Evolutionary conservation across 2,329 filamentous ascomycete species (phyloP), one percentile per base, ranked within the genome.

Genomic region (Xylariaceae sp.): DNA sequence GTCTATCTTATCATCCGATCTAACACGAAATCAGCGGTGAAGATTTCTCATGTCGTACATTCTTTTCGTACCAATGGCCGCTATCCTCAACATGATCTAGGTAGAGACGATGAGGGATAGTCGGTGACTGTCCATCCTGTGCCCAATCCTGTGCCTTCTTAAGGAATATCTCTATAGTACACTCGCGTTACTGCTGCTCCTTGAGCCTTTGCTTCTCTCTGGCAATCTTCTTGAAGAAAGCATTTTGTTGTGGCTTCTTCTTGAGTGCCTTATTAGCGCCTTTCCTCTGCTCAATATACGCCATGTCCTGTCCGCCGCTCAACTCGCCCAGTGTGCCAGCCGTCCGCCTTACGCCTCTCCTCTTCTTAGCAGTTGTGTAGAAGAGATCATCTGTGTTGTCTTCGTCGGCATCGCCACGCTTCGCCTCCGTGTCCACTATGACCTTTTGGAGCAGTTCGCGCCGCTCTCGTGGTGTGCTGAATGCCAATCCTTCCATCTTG

Each of bases 301-400:
- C 92, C 94, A 99, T 97, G 69, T 95, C 91, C 69, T 96, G 90
- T 0, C 92, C 94, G 52, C 94, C 94, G 50, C 89, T 91, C 50
- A 97, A 80, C 64, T 95, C 92, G 44, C 87, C 88, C 50, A 99
- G 79, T 10, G 86, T 91, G 20, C 92, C 93, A 1, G 92, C 94
- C 23, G 89, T 95, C 55, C 94, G 83, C 60, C 87, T 84, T 1
- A 87, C 88, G 2, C 77, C 83, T n/a, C 82, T 86, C 70, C 82
- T 87, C 71, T 73, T 72, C 41, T 63, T 62, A 27, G 64, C 64
- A 10, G 64, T 58, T 2, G 62, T 56, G 37, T 67, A 67, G 55
- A 75, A 77, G 20, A 77, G 60, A 53, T 77, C 73, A 57, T 77
- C 75, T 1, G 69, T 72, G 37, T 88, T 84, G 58, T 87, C 83